Percentiles rank a stretch among this genome's conserved stretches.
Evolutionary conservation across 257 asterid genomes (phyloP).

Genomic region (Solanum chiquidenum): DNA sequence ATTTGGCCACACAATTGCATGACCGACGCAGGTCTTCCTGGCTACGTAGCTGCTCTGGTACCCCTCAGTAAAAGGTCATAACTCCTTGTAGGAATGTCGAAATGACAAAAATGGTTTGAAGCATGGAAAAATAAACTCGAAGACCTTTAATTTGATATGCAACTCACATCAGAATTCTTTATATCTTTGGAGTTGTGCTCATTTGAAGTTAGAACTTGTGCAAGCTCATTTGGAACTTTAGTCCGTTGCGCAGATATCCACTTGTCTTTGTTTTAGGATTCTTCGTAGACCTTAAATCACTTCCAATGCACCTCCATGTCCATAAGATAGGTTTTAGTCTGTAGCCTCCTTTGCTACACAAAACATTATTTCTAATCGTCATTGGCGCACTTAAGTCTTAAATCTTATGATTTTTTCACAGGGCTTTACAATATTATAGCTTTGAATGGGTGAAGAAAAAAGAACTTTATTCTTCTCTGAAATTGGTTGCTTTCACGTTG

Average conservation of each 20-base stretch:
- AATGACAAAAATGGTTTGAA: not conserved
- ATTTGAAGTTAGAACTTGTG: not conserved
- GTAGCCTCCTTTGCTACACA: not conserved
- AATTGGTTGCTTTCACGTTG: not conserved
- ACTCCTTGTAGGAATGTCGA: not conserved
- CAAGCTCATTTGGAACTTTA: not conserved
- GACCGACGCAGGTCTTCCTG: not conserved
- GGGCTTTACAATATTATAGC: not conserved
- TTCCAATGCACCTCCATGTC: not conserved
- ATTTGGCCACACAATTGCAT: not conserved
- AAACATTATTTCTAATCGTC: not conserved
- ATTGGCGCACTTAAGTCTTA: not conserved
- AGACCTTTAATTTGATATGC: not conserved
- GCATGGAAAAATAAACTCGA: not conserved
- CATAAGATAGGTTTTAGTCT: not conserved
- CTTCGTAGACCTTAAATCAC: not conserved
- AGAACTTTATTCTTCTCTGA: not conserved
- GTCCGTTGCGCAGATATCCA: not conserved
- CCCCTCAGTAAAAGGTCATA: not conserved
- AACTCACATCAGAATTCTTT: not conserved
- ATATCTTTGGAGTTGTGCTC: not conserved
- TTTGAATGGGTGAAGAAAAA: not conserved
- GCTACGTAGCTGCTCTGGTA: not conserved
- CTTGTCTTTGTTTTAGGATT: not conserved
- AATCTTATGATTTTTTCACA: not conserved